Base-by-base conservation (phyloP, 805 yeast species). In the Isabelozyma pseudorhagii region DNA sequence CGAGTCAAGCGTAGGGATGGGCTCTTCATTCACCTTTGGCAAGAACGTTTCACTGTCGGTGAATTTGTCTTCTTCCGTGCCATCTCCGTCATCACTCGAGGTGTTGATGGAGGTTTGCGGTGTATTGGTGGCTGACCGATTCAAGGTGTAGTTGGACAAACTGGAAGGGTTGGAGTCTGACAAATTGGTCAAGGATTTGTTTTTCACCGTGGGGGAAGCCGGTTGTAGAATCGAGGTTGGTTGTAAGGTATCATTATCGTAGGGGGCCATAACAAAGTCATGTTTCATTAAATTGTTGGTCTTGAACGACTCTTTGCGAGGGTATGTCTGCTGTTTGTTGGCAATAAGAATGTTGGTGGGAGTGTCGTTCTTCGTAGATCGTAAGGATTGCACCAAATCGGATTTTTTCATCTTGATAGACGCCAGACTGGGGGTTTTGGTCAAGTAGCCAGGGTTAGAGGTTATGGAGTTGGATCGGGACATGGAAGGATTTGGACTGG, bases 21-120 rank as follows among this genome's bases (percentile, higher is more conserved):
- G 18, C 17, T 38, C 40, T 38, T 38, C 40, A 38, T 15, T 38
- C 8, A 38, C 40, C 40, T 38, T 15, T 13, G 15, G 15, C 18
- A 38, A 38, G 40, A 13, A 15, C 14, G 40, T 38, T 38, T 38
- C 40, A 38, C 40, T 38, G 11, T 38, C 40, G 15, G 11, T 15
- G 10, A 15, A 8, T 8, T 8, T 38, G 17, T 50, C 55, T 8
- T 50, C 54, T 5, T 52, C 27, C 6, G 17, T 4, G 8, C 14
- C 45, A 6, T 28, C 45, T n/a, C 27, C 25, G 11, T 42, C 38
- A 27, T 40, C 42, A 29, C 45, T 34, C 9, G 44, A 10, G 25
- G 52, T 57, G 38, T 57, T 59, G 21, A 68, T 61, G 2, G 69
- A 64, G 1, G 73, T 67, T 14, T 64, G 64, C 3, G 73, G 72